Evolutionary conservation across 805 yeast genomes (phyloP).

Genomic region (Wickerhamomyces bisporus): DNA sequence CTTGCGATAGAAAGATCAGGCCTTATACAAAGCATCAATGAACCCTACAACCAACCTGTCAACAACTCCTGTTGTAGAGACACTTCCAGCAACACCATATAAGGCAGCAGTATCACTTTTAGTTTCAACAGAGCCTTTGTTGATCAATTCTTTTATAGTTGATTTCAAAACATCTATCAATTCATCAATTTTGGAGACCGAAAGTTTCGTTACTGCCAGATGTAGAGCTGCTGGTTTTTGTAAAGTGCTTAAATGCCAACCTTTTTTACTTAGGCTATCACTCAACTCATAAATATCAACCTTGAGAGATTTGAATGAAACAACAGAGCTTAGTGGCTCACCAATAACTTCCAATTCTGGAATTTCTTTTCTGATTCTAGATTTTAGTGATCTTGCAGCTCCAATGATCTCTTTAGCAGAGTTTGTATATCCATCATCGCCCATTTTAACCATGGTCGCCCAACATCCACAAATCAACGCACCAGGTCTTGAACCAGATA

Average conservation of each 20-base stretch:
- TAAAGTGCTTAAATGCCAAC: constrained; percentile 87
- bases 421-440: constrained; percentile 74
- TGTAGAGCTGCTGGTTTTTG: constrained; percentile 92
- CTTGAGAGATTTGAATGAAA: constrained; percentile 62
- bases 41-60: constrained; percentile 75
- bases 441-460: constrained; percentile 84
- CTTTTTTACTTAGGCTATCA: constrained; percentile 60
- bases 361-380: constrained; percentile 39
- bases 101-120: constrained; percentile 75
- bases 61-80: constrained; percentile 78
- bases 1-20: no score
- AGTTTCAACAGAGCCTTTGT: constrained; percentile 19
- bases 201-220: constrained; percentile 76
- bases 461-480: constrained; percentile 97
- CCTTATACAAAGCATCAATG: constrained; percentile 73
- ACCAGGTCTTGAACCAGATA: constrained; percentile 97
- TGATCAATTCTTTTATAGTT: constrained; percentile 17
- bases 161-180: constrained; percentile 43
- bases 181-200: constrained; percentile 56
- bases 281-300: constrained; percentile 72
- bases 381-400: constrained; percentile 56
- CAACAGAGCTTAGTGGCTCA: constrained; percentile 78
- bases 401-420: constrained; percentile 62
- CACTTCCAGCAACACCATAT: constrained; percentile 94
- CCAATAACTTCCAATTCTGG: constrained; percentile 71